A percentile compares a stretch with the other conserved stretches of the same genome.
Conservation (phyloP, 164 flowering plant genomes). For the Annona squamosa region DNA sequence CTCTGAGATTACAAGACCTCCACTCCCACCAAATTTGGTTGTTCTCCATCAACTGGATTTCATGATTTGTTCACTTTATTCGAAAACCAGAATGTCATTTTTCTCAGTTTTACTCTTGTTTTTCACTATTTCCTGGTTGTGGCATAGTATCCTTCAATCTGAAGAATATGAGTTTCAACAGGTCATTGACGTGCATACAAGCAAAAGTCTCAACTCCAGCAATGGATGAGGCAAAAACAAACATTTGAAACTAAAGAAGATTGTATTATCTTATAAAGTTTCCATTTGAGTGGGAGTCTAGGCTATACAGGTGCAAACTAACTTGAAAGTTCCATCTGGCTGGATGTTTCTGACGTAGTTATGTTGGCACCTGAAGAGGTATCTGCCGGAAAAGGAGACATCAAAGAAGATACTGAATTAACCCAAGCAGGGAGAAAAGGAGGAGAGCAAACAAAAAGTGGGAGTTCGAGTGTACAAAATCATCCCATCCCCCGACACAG, state of each 20-base stretch:
- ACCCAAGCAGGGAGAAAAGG: conserved; percentile 76
- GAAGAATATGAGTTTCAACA: conserved; percentile 20
- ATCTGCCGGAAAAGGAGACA: conserved; percentile 83
- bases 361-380: conserved; percentile 99
- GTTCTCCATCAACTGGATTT: no score
- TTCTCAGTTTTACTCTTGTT: background rate
- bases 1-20: no score
- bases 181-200: conserved; percentile 83
- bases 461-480: conserved; percentile 55
- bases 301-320: no score
- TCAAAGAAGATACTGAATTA: conserved; percentile 82
- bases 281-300: background rate
- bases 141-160: background rate
- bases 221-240: conserved; percentile 81
- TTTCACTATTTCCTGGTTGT: background rate
- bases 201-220: conserved; percentile 85
- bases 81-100: conserved; percentile 75
- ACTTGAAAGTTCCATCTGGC: conserved; percentile 2
- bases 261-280: background rate
- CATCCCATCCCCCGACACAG: background rate
- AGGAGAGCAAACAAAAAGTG: conserved; percentile 90
- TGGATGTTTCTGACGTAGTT: conserved; percentile 93
- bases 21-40: no score
- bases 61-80: conserved; percentile 46
- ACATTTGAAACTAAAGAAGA: background rate